Evolutionary conservation across 2,329 filamentous ascomycete species (phyloP).

Genomic region (Aspergillus jensenii): DNA sequence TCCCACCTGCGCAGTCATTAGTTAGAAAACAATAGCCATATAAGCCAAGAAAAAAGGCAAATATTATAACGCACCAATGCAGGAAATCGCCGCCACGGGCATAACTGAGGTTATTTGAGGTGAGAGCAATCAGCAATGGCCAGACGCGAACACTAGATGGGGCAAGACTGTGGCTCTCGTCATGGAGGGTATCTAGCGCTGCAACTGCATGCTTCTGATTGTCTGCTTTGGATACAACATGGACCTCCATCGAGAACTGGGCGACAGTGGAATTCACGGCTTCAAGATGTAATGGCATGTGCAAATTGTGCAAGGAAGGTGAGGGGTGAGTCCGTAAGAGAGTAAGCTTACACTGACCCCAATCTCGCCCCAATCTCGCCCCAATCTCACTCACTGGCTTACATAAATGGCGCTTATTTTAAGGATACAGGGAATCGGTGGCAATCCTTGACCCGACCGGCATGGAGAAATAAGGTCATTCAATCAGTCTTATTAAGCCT

Average conservation of each 20-base stretch:
- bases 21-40: no score
- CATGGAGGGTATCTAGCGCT: background rate
- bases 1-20: constrained; percentile 21
- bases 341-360: no score
- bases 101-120: constrained; percentile 20
- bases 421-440: no score
- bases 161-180: background rate
- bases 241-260: background rate
- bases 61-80: background rate
- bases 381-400: no score
- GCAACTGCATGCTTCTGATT: constrained; percentile 7
- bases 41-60: no score
- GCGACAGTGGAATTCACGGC: no score
- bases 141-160: constrained; percentile 14
- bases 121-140: constrained; percentile 10
- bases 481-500: background rate
- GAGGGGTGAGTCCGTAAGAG: no score
- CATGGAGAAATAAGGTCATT: background rate
- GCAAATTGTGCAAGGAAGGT: no score
- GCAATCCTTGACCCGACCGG: no score
- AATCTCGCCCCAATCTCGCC: no score
- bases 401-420: no score
- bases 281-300: no score
- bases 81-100: constrained; percentile 12
- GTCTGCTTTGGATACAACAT: constrained; percentile 10